Conservation (phyloP, 225 moss, liverwort and hornwort genomes). For the Physcomitrellopsis africana region DNA sequence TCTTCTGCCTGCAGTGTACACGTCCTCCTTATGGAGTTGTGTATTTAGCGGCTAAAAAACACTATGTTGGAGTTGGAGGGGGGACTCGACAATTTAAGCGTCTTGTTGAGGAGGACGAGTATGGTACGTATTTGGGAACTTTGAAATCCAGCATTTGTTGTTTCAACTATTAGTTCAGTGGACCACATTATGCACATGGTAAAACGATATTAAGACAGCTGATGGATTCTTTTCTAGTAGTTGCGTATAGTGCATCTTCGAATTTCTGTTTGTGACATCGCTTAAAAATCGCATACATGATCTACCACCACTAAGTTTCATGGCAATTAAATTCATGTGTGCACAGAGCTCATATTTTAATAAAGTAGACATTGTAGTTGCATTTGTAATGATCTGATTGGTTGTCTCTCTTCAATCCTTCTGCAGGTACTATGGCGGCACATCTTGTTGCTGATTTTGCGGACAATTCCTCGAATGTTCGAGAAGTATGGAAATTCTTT, state of each 20-base stretch:
- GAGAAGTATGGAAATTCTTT: conserved; percentile 96
- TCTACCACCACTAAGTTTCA: too few relatives aligned
- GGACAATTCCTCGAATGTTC: conserved; percentile 83
- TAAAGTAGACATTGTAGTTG: too few relatives aligned
- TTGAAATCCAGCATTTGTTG: background rate
- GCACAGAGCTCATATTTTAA: too few relatives aligned
- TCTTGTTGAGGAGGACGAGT: conserved; percentile 69
- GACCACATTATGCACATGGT: background rate
- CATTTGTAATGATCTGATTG: background rate
- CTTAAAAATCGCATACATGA: background rate
- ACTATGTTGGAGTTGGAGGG: conserved; percentile 92
- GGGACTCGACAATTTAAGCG: conserved; percentile 89
- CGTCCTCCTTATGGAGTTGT: conserved; percentile 93
- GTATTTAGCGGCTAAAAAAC: conserved; percentile 95
- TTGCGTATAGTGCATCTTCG: background rate
- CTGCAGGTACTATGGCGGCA: conserved; percentile 76
- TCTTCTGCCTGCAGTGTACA: conserved; percentile 67
- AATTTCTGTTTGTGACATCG: background rate
- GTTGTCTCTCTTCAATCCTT: conserved; percentile 13
- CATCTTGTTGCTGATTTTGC: conserved; percentile 91
- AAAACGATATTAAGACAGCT: background rate
- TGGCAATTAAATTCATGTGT: too few relatives aligned
- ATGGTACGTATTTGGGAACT: conserved; percentile 50
- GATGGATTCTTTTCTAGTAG: background rate
- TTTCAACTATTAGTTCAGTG: background rate